Evolutionary conservation across 371 early-diverging fungal genomes (phyloP).

Genomic region (Syncephalis plumigaleata): DNA sequence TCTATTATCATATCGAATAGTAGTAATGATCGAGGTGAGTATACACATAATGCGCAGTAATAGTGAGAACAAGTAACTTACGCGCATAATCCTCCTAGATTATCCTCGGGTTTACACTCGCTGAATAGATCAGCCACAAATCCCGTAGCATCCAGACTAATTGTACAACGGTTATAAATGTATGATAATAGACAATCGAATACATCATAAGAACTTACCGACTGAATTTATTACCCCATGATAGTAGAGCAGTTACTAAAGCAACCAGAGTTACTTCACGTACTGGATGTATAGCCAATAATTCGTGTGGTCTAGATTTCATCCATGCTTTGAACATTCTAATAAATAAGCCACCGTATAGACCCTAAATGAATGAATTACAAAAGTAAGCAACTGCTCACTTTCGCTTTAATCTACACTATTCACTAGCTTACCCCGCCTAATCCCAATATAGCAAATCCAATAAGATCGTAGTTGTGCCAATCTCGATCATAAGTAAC

Average conservation of each 20-base stretch:
- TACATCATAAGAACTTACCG: conserved; percentile 15
- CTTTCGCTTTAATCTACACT: not conserved
- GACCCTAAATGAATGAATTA: conserved; percentile 31
- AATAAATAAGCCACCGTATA: conserved; percentile 80
- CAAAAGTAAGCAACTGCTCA: not conserved
- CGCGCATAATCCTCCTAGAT: conserved; percentile 21
- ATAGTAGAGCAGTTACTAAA: conserved; percentile 47
- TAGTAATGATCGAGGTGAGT: no score
- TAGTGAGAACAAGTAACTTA: no score
- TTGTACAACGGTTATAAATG: not conserved
- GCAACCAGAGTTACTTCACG: conserved; percentile 56
- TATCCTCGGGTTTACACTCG: conserved; percentile 31
- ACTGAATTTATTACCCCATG: conserved; percentile 61
- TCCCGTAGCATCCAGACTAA: conserved; percentile 33
- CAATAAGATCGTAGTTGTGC: conserved; percentile 73
- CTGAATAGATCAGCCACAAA: conserved; percentile 48
- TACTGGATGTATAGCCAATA: conserved; percentile 43
- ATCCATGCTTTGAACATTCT: conserved; percentile 19
- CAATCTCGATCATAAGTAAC: conserved; percentile 72
- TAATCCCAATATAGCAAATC: conserved; percentile 61
- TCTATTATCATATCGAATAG: no score
- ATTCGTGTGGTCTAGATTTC: conserved; percentile 38
- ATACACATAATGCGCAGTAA: no score
- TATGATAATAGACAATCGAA: not conserved
- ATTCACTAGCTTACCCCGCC: conserved; percentile 43